These are phyloP conservation scores for Solanum lycopersicoides DNA, from an alignment of 257 asterid species.

Conservation along the genomic window DNA sequence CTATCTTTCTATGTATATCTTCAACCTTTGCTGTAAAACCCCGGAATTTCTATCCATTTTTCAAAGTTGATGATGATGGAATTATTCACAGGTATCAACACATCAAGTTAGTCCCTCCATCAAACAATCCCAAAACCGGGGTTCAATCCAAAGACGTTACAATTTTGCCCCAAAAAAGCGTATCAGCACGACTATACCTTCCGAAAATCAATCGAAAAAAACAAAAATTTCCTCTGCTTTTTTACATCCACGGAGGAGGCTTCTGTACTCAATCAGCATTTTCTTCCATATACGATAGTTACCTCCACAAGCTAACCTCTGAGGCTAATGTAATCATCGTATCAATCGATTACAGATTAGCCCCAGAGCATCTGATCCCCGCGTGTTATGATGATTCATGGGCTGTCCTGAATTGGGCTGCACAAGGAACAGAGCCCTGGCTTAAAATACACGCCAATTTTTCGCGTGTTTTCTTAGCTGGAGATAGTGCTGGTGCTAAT, in stretches of 20 bases:
- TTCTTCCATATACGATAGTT: conserved; percentile 35
- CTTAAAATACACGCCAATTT: conserved; percentile 42
- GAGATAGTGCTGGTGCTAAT: conserved; percentile 89
- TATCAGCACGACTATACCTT: conserved; percentile 51
- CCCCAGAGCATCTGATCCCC: conserved; percentile 63
- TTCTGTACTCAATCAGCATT: conserved; percentile 50
- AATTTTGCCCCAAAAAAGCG: conserved; percentile 27
- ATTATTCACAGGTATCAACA: conserved; percentile 17
- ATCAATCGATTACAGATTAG: conserved; percentile 54
- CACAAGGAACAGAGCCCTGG: conserved; percentile 48
- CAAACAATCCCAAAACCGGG: conserved; percentile 31
- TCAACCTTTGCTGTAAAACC: neutral
- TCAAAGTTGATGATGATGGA: conserved; percentile 23
- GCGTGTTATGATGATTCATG: conserved; percentile 61
- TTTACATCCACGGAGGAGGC: conserved; percentile 86
- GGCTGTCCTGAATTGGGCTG: conserved; percentile 48
- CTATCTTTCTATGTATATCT: neutral
- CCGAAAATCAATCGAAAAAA: conserved; percentile 18
- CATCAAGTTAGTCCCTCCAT: conserved; percentile 29
- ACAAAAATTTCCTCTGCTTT: conserved; percentile 41
- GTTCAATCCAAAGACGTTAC: conserved; percentile 44
- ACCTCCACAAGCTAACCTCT: conserved; percentile 28
- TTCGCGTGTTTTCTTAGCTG: conserved; percentile 36
- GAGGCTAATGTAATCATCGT: conserved; percentile 40
- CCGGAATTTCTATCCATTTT: neutral